Conservation (phyloP, 169 alveolate genomes). For the Theileria annulata region DNA sequence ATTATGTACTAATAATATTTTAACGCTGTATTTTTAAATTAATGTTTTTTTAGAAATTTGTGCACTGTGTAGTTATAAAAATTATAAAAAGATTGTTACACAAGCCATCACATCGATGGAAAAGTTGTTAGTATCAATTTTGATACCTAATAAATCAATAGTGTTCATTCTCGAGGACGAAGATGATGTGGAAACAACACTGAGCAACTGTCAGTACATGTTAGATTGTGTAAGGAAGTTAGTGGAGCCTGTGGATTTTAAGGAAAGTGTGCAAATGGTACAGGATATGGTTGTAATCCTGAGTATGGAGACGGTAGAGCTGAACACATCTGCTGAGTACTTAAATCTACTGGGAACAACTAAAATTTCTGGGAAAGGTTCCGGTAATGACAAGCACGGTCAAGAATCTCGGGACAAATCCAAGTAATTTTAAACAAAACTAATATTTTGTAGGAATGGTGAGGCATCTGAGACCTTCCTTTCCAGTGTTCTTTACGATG, state of each 20-base stretch:
- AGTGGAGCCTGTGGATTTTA: conserved; percentile 20
- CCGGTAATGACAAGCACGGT: not conserved
- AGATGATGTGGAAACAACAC: conserved; percentile 17
- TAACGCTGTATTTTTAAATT: too few relatives aligned
- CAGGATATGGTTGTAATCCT: conserved; percentile 46
- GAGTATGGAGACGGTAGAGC: conserved; percentile 32
- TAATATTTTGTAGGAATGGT: not conserved
- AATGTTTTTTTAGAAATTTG: conserved; percentile 27
- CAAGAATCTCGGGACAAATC: conserved; percentile 17
- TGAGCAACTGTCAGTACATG: conserved; percentile 37
- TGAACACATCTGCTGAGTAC: conserved; percentile 29
- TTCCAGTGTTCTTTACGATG: conserved; percentile 4
- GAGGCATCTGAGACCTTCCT: not conserved
- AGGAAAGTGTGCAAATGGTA: conserved; percentile 7
- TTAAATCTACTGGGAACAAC: conserved; percentile 30
- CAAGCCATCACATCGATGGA: conserved; percentile 25
- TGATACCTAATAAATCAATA: conserved; percentile 38
- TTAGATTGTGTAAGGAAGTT: conserved; percentile 34
- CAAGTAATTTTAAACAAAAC: not conserved
- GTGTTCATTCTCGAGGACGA: conserved; percentile 21
- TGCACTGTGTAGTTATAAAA: conserved; percentile 45
- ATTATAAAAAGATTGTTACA: conserved; percentile 35
- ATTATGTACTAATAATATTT: not conserved
- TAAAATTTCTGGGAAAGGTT: not conserved
- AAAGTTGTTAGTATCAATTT: conserved; percentile 16